phyloP scores from a whole-genome alignment of 1,284 basidiomycete genomes.

The Farysia itapuensis region DNA sequence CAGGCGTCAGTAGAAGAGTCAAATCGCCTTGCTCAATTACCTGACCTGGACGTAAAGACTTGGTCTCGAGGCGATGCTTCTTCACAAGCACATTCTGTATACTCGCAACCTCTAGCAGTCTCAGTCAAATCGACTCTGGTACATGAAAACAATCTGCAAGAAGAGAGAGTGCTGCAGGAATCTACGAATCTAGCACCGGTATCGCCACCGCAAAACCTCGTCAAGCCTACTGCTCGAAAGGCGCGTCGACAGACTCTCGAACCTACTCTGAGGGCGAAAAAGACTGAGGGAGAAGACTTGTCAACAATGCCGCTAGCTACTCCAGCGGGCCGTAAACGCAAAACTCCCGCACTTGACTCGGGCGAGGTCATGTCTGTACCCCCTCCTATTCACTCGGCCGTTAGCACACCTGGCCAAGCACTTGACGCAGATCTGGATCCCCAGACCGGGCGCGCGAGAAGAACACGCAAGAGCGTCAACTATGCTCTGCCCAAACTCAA shows the following conservation, averaged over 20 bases:
- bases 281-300: constrained; percentile 1
- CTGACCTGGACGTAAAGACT: constrained; percentile 16
- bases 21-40: neutral
- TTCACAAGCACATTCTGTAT: constrained; percentile 19
- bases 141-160: neutral
- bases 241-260: neutral
- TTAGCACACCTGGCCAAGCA: neutral
- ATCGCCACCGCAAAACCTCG: neutral
- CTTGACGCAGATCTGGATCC: constrained; percentile 1
- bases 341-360: constrained; percentile 8
- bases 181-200: neutral
- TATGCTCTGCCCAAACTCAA: constrained; percentile 59
- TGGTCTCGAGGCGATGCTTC: neutral
- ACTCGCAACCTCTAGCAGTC: neutral
- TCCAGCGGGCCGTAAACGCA: constrained; percentile 26
- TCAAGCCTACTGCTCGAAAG: neutral
- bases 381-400: constrained; percentile 11
- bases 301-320: constrained; percentile 5
- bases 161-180: neutral
- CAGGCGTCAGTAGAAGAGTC: neutral
- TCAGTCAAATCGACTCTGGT: neutral
- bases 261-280: constrained; percentile 1
- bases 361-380: constrained; percentile 11
- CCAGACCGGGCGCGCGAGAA: constrained; percentile 23
- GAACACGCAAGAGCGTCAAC: constrained; percentile 54